Base-by-base conservation (phyloP, 1,284 basidiomycete species). In the Mycena citricolor region DNA sequence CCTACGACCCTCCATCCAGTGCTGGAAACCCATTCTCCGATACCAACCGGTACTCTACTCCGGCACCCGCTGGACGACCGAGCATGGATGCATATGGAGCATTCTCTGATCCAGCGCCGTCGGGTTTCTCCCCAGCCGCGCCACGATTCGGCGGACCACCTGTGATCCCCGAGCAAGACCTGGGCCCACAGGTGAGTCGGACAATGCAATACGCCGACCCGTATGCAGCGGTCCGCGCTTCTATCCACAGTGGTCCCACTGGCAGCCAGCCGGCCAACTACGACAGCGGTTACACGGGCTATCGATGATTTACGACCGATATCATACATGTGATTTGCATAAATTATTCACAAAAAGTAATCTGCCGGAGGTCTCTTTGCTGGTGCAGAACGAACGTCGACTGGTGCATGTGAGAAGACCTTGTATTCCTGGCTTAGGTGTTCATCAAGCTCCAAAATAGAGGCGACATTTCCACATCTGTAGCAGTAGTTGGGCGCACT, bases 401-500 rank as follows among this genome's bases (percentile, higher is more conserved):
- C 69, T 6, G 84, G 77, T 14, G 90, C 90, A 60, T 90, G 87
- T 28, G 77, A 73, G 62, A 92, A 92, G 14, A 94, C 90, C 63
- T 93, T 93, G 69, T 95, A 97, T 61, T 91, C 88, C 63, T 94
- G 91, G 21, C 81, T 79, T 26, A 97, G 76, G 58, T 93, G 77
- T 58, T 97, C 94, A 62, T 97, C 91, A 31, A 97, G 73, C 61
- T 94, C 88, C 16, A 97, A 73, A 56, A 97, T 94, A 16, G 89
- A 92, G 23, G 94, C 94, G 25, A 95, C 90, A 62, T 97, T 97
- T 13, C 93, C 94, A 61, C 93, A 95, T n/a, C n/a, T n/a, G 67
- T 99, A 98, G 67, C 95, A 99, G 63, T 99, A 99, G 66, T 98
- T 99, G 3, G 94, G 95, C 1, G 94, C 97, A 58, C 90, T 94